phyloP scores from a whole-genome alignment of 495 filamentous ascomycete species.

The Rusavskia elegans region DNA sequence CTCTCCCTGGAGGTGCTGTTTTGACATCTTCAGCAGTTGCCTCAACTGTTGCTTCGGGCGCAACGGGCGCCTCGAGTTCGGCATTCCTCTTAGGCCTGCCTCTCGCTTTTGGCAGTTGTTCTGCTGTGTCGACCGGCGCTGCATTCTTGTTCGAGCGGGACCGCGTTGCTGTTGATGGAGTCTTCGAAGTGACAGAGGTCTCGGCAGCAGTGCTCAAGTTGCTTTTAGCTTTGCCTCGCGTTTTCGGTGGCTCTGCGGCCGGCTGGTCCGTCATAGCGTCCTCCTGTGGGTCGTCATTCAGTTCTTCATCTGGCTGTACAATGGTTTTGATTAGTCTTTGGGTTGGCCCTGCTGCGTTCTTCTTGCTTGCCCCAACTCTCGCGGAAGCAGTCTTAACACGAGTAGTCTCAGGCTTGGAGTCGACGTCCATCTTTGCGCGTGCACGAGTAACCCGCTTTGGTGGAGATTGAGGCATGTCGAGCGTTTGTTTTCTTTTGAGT shows the following conservation, averaged over 20 bases:
- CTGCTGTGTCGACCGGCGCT: background rate
- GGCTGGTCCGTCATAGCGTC: background rate
- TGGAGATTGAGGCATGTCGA: conserved; percentile 28
- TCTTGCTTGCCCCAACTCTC: conserved; percentile 7
- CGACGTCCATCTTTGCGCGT: conserved; percentile 22
- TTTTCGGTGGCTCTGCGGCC: background rate
- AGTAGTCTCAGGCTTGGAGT: conserved; percentile 1
- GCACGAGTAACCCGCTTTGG: conserved; percentile 46
- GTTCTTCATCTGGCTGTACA: conserved; percentile 1
- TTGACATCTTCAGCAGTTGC: background rate
- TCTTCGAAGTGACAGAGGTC: background rate
- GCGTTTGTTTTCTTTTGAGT: conserved; percentile 13
- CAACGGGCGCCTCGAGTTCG: conserved; percentile 7
- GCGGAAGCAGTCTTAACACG: conserved; percentile 9
- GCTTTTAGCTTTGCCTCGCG: conserved; percentile 8
- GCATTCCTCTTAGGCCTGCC: conserved; percentile 29
- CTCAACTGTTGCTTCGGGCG: background rate
- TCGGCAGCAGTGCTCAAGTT: conserved; percentile 2
- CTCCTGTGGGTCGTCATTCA: background rate
- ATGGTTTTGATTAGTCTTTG: background rate
- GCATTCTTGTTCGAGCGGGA: background rate
- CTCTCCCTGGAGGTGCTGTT: conserved; percentile 1
- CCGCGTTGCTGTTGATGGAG: background rate
- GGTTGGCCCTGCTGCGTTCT: conserved; percentile 1
- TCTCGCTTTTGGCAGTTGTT: conserved; percentile 8